These are phyloP conservation scores for Hypoxylon sp. DNA, from an alignment of 2,329 filamentous ascomycete species.

Conservation along the genomic window DNA sequence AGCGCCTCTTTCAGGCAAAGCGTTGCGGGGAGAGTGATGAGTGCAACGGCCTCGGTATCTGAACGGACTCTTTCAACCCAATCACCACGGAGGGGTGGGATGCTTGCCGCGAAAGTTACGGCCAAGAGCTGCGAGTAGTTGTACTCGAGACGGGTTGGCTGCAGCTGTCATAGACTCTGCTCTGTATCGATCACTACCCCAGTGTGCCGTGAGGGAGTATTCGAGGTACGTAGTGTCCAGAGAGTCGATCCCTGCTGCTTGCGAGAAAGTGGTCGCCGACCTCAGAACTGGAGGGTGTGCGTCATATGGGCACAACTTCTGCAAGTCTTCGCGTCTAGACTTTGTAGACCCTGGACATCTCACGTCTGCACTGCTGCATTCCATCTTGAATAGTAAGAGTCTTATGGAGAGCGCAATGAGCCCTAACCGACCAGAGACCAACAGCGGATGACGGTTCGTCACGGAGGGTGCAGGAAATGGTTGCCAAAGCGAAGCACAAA, in stretches of 20 bases:
- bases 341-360: conserved; percentile 42
- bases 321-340: conserved; percentile 48
- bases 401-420: conserved; percentile 30
- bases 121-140: conserved; percentile 48
- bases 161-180: conserved; percentile 40
- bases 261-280: conserved; percentile 45
- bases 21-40: conserved; percentile 45
- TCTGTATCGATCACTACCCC: conserved; percentile 36
- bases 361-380: conserved; percentile 39
- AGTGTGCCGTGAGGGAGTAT: conserved; percentile 42
- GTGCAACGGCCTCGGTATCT: conserved; percentile 46
- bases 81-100: conserved; percentile 37
- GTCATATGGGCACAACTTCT: conserved; percentile 47
- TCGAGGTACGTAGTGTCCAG: conserved; percentile 43
- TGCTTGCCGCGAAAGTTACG: conserved; percentile 45
- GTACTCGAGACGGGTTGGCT: conserved; percentile 44
- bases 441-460: conserved; percentile 24
- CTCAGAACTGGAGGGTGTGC: conserved; percentile 45
- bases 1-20: conserved; percentile 47
- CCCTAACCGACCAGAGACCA: conserved; percentile 22
- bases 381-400: conserved; percentile 39
- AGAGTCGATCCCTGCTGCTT: conserved; percentile 48
- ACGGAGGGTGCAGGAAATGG: conserved; percentile 24
- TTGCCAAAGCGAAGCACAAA: conserved; percentile 4
- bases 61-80: conserved; percentile 42